Conservation (phyloP, 2,329 filamentous ascomycete species). For the Aureobasidium sp. region DNA sequence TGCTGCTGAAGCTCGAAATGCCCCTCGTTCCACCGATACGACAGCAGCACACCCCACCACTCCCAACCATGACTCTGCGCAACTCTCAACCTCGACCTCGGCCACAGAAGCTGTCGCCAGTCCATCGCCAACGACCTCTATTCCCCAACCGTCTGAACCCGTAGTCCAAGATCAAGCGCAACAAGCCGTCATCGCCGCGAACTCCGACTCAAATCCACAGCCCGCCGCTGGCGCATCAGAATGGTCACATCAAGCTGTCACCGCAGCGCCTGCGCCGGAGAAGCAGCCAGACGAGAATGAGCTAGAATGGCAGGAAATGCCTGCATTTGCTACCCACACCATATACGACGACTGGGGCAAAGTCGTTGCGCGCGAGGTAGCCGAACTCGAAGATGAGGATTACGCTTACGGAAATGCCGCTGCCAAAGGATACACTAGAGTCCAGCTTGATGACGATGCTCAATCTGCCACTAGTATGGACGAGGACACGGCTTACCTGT, state of each 20-base stretch:
- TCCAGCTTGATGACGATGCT: conserved; percentile 91
- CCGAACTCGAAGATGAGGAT: conserved; percentile 61
- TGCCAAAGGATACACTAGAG: conserved; percentile 88
- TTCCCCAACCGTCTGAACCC: not conserved
- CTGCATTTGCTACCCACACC: conserved; percentile 83
- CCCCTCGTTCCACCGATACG: not conserved
- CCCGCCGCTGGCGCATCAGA: conserved; percentile 52
- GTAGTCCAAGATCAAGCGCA: conserved; percentile 2
- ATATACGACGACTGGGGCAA: conserved; percentile 92
- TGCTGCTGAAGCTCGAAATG: not conserved
- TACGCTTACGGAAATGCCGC: conserved; percentile 71
- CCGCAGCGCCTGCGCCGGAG: conserved; percentile 41
- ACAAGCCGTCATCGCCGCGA: conserved; percentile 9
- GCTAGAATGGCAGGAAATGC: conserved; percentile 86
- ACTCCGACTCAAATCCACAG: not conserved
- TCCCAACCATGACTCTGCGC: not conserved
- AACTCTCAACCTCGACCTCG: not conserved
- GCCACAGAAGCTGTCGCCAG: not conserved
- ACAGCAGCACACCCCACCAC: not conserved
- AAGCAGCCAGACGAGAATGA: conserved; percentile 46
- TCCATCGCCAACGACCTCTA: not conserved
- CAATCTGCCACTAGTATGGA: conserved; percentile 94
- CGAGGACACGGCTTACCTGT: conserved; percentile 92
- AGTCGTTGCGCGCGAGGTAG: conserved; percentile 73
- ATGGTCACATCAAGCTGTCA: conserved; percentile 82